These are phyloP conservation scores for Flaveria linearis DNA, from an alignment of 129 eudicot species.

Conservation along the genomic window DNA sequence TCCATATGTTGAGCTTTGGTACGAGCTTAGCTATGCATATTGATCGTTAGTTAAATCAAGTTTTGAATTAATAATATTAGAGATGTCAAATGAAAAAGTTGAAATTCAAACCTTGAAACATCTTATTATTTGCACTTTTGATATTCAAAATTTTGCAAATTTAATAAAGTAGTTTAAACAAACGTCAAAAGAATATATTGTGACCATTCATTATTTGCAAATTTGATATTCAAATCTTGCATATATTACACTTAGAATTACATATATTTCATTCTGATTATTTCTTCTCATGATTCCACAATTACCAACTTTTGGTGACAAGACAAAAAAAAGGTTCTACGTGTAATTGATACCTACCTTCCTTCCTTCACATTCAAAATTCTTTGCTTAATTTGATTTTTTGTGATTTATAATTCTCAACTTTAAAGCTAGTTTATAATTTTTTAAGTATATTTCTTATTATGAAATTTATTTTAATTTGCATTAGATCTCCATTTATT, in stretches of 20 bases:
- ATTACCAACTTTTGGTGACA: slow-evolving; percentile 22
- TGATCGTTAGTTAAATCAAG: too few species aligned
- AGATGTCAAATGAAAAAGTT: too few species aligned
- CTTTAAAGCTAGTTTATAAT: background rate
- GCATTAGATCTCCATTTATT: background rate
- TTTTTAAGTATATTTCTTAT: background rate
- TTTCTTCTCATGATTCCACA: slow-evolving; percentile 21
- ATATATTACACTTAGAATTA: background rate
- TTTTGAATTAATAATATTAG: too few species aligned
- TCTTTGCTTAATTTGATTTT: slow-evolving; percentile 17
- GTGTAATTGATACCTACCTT: slow-evolving; percentile 32
- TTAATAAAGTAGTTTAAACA: too few species aligned
- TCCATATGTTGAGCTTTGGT: background rate
- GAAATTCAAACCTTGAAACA: too few species aligned
- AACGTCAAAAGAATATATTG: too few species aligned
- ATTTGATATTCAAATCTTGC: background rate
- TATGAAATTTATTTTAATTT: background rate
- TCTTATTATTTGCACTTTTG: too few species aligned
- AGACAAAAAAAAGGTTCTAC: slow-evolving; percentile 17
- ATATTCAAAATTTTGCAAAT: too few species aligned
- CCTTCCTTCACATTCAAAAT: slow-evolving; percentile 27
- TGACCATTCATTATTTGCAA: background rate
- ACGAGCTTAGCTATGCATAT: background rate
- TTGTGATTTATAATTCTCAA: slow-evolving; percentile 2
- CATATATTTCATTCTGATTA: background rate